phyloP scores from a whole-genome alignment of 78 protist species.

The Tieghemostelium lacteum region DNA sequence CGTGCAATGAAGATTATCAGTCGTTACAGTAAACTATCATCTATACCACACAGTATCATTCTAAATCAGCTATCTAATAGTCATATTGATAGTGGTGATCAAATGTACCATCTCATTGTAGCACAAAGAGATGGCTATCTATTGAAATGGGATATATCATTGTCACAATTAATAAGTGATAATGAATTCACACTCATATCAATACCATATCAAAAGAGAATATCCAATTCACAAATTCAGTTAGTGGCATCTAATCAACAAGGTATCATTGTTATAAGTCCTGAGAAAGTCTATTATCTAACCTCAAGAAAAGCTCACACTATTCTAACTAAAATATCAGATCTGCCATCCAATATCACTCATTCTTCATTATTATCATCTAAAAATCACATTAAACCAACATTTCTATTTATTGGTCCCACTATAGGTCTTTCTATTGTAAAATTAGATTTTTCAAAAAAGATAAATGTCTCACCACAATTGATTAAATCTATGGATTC shows the following conservation, averaged over 20 bases:
- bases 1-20: not conserved
- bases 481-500: no score
- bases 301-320: constrained; percentile 34
- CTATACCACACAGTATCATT: constrained; percentile 52
- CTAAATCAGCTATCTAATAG: constrained; percentile 7
- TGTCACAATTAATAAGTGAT: not conserved
- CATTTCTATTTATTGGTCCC: not conserved
- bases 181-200: no score
- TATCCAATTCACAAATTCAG: constrained; percentile 8
- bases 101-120: constrained; percentile 18
- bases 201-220: no score
- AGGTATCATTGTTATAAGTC: constrained; percentile 5
- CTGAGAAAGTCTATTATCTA: constrained; percentile 19
- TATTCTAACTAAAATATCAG: constrained; percentile 7
- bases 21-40: not conserved
- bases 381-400: no score
- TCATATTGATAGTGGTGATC: not conserved
- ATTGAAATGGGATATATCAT: constrained; percentile 22
- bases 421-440: constrained; percentile 1
- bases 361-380: not conserved
- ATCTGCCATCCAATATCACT: not conserved
- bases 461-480: not conserved
- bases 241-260: not conserved
- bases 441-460: not conserved
- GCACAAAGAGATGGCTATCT: constrained; percentile 50